Evolutionary conservation across 768 basidiomycete genomes (phyloP), one percentile per base, ranked within the genome.

Genomic region (Amanita polypyramis): DNA sequence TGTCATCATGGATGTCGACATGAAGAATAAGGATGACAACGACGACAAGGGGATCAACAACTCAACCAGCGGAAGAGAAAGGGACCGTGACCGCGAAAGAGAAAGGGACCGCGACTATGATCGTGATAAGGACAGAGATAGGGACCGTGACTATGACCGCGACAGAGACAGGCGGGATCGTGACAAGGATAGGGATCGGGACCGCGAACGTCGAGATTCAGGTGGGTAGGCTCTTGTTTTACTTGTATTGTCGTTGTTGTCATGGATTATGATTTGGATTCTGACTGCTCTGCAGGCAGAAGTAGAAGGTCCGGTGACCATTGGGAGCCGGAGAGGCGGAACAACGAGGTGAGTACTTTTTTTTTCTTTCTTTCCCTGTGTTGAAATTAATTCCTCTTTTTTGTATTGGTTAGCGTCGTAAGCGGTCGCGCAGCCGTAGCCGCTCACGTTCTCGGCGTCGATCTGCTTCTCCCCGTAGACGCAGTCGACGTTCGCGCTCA

Each of bases 291-390:
- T 33, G 12, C 39, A 69, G 63, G 63, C 51, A 64, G 61, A 49
- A 45, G 64, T 34, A 74, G 75, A 56, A 68, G 75, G 60, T 63
- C 72, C 45, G 69, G 69, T 43, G 87, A 91, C 64, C 86, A 90
- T 55, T 90, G 86, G 86, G 88, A 90, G 56, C 86, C 87, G 0
- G 85, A 83, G 27, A 74, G 80, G 60, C 80, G 87, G 25, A 80
- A 76, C 49, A 79, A 74, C 43, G 85, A 86, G 44, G 88, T 87
- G 56, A 60, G 80, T 65, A 11, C 8, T 37, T 10, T 21, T 49
- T 27, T 15, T 32, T 17, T 14, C 25, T 10, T 21, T 49, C 14
- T 15, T 32, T 14, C 43, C n/a, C 14, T 17, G 5, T 27, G 6
- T 20, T 11, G 3, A 1, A 4, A n/a, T 25, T 37, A 2, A 30